Evolutionary conservation across 73 alveolate genomes (phyloP).

Genomic region (Blepharisma japonicum): DNA sequence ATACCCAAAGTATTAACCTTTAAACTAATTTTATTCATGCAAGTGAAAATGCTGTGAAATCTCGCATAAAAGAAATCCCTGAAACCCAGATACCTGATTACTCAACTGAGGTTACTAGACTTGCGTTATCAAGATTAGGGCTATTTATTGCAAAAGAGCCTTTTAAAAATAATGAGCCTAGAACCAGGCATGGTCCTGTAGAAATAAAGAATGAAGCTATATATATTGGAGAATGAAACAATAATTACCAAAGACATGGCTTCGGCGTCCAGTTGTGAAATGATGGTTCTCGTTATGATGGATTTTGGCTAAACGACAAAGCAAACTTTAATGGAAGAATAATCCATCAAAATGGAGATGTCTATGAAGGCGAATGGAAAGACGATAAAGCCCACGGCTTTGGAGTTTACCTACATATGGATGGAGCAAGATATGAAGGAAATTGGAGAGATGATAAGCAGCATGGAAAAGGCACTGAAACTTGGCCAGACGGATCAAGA

Average conservation of each 20-base stretch:
- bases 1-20: neutral
- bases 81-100: neutral
- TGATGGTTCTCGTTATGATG: slow-evolving; percentile 47
- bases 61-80: neutral
- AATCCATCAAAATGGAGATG: slow-evolving; percentile 44
- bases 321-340: slow-evolving; percentile 49
- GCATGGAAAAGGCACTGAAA: slow-evolving; percentile 75
- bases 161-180: neutral
- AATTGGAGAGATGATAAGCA: slow-evolving; percentile 61
- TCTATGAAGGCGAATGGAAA: slow-evolving; percentile 49
- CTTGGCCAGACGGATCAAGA: slow-evolving; percentile 74
- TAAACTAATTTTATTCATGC: neutral
- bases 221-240: slow-evolving; percentile 32
- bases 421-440: slow-evolving; percentile 54
- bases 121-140: neutral
- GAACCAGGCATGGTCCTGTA: slow-evolving; percentile 7
- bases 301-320: slow-evolving; percentile 43
- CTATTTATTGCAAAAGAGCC: neutral
- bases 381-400: slow-evolving; percentile 48
- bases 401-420: slow-evolving; percentile 37
- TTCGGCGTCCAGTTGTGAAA: slow-evolving; percentile 34
- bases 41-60: neutral
- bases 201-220: slow-evolving; percentile 28
- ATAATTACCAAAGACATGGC: slow-evolving; percentile 35
- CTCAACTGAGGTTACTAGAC: slow-evolving; percentile 1